Percentiles rank a stretch among this genome's conserved stretches.
phyloP scores from a whole-genome alignment of 2,329 filamentous ascomycete genomes.

The Trichophyton benhamiae region DNA sequence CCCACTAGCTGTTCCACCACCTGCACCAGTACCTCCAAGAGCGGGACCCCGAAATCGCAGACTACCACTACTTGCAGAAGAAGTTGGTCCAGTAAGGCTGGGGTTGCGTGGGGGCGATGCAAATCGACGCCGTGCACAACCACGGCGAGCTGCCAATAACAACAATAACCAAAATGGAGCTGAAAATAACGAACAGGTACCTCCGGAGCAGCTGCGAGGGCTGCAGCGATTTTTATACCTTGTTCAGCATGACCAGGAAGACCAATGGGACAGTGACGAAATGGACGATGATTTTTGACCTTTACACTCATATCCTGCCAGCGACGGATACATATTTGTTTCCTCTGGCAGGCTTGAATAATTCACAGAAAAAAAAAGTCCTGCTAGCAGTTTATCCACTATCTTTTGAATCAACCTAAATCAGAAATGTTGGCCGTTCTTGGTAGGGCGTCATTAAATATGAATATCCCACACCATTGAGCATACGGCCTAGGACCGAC shows the following conservation, averaged over 20 bases:
- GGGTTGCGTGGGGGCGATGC: constrained; percentile 7
- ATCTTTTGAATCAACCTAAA: too few relatives aligned
- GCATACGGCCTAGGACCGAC: too few relatives aligned
- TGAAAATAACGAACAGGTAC: background rate
- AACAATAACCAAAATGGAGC: constrained; percentile 10
- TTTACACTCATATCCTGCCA: background rate
- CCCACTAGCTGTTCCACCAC: constrained; percentile 30
- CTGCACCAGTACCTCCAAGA: constrained; percentile 20
- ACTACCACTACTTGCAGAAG: constrained; percentile 13
- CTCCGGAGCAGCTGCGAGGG: constrained; percentile 16
- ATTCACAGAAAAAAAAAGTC: background rate
- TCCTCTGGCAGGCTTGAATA: background rate
- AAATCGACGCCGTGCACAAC: background rate
- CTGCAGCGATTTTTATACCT: constrained; percentile 42
- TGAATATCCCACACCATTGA: too few relatives aligned
- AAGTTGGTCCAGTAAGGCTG: background rate
- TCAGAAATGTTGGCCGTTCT: too few relatives aligned
- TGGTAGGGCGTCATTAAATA: too few relatives aligned
- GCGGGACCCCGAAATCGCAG: constrained; percentile 7
- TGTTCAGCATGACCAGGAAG: constrained; percentile 42
- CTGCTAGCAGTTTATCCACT: too few relatives aligned
- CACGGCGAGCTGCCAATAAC: background rate
- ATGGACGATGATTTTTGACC: constrained; percentile 30
- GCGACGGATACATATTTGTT: background rate
- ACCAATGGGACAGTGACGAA: constrained; percentile 49